Evolutionary conservation across 371 early-diverging fungal species (phyloP).

Genomic region (Basidiobolus meristosporus): DNA sequence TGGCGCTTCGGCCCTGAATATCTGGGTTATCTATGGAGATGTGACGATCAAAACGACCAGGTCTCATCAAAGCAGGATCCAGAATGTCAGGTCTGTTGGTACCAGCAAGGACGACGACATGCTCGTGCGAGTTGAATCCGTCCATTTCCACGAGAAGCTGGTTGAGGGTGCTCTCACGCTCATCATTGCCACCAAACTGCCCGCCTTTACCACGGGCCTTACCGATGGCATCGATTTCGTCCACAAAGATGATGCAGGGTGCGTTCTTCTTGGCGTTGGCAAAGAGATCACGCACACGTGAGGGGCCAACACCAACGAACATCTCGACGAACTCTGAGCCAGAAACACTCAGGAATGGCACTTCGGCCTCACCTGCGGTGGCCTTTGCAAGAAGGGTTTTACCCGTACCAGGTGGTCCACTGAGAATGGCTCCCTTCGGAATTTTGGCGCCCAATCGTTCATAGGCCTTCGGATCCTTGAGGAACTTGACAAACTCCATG

Average conservation of each 20-base stretch:
- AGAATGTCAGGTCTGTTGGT: conserved; percentile 88
- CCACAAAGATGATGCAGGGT: conserved; percentile 98
- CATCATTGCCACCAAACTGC: conserved; percentile 84
- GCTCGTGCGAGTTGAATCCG: conserved; percentile 84
- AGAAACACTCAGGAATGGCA: conserved; percentile 91
- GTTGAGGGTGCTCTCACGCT: conserved; percentile 93
- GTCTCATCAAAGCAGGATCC: conserved; percentile 84
- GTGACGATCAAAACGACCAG: conserved; percentile 98
- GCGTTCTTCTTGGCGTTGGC: conserved; percentile 90
- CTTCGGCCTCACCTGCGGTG: conserved; percentile 96
- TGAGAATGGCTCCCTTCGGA: conserved; percentile 98
- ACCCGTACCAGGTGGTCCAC: conserved; percentile 98
- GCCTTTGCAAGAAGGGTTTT: conserved; percentile 98
- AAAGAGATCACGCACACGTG: conserved; percentile 96
- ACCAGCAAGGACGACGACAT: conserved; percentile 86
- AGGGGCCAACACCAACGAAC: conserved; percentile 99
- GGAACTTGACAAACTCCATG: conserved; percentile 99
- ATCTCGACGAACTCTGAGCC: conserved; percentile 99
- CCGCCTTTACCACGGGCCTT: conserved; percentile 90
- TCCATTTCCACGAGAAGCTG: conserved; percentile 99
- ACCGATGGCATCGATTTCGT: conserved; percentile 99
- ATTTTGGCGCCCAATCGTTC: conserved; percentile 97
- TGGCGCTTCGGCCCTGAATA: conserved; percentile 82
- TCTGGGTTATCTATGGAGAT: conserved; percentile 93
- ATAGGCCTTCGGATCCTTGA: conserved; percentile 94